These are phyloP conservation scores for Lycium ferocissimum DNA, from an alignment of 257 asterid genomes.

Conservation along the genomic window DNA sequence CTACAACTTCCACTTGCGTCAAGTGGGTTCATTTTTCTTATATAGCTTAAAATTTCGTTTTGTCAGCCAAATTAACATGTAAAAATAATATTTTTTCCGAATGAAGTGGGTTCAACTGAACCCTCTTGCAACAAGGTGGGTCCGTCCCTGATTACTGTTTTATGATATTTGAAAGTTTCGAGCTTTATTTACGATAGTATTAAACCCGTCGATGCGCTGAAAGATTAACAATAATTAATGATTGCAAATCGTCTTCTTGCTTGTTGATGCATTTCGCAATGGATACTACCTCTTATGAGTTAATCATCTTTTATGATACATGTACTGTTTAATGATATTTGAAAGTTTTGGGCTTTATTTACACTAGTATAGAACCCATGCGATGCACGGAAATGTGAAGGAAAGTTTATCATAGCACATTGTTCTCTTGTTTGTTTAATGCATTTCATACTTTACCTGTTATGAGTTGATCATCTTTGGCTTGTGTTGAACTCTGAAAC, in stretches of 20 bases:
- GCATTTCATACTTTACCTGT: too few species aligned
- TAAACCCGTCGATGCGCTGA: not conserved
- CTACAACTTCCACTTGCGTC: too few species aligned
- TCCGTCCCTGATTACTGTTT: not conserved
- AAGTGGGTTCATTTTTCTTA: too few species aligned
- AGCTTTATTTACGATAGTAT: conserved; percentile 1
- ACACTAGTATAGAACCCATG: too few species aligned
- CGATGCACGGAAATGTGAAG: too few species aligned
- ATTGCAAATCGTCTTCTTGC: not conserved
- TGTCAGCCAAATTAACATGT: too few species aligned
- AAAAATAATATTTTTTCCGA: too few species aligned
- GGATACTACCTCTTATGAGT: not conserved
- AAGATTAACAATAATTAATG: not conserved
- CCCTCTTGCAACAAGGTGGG: too few species aligned
- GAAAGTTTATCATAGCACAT: too few species aligned
- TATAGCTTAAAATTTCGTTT: too few species aligned
- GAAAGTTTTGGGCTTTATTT: not conserved
- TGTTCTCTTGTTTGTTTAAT: too few species aligned
- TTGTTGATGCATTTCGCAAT: not conserved
- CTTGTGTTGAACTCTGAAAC: not conserved
- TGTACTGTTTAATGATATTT: not conserved
- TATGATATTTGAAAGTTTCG: not conserved
- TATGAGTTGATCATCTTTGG: not conserved
- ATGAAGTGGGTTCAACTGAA: too few species aligned
- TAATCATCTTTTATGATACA: not conserved